Evolutionary conservation across 768 basidiomycete genomes (phyloP).

Genomic region (Suillus bovinus): DNA sequence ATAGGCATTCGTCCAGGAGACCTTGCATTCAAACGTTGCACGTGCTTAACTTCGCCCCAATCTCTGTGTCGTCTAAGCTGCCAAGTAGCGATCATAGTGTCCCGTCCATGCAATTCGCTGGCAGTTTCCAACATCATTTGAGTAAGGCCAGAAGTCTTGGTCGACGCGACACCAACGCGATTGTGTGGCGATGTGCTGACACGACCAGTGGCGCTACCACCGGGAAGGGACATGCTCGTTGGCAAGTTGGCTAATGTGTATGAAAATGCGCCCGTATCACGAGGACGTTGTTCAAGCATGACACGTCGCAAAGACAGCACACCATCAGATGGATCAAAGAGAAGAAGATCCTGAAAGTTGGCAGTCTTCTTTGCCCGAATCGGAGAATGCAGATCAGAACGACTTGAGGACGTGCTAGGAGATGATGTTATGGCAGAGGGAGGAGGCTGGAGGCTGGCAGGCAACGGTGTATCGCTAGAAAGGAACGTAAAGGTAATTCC

Average conservation of each 20-base stretch:
- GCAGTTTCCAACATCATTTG: constrained; percentile 37
- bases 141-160: constrained; percentile 34
- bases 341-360: constrained; percentile 64
- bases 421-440: constrained; percentile 26
- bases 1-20: constrained; percentile 10
- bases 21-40: constrained; percentile 8
- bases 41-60: constrained; percentile 53
- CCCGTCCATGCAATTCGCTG: constrained; percentile 38
- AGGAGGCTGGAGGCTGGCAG: constrained; percentile 42
- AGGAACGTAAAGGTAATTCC: constrained; percentile 63
- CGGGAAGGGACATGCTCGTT: constrained; percentile 60
- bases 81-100: constrained; percentile 63
- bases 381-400: constrained; percentile 29
- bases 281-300: constrained; percentile 40
- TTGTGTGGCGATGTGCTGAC: constrained; percentile 30
- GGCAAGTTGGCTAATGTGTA: constrained; percentile 35
- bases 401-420: constrained; percentile 28
- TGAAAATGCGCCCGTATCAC: constrained; percentile 21
- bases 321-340: constrained; percentile 64
- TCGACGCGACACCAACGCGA: constrained; percentile 30
- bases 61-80: constrained; percentile 50
- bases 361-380: constrained; percentile 35
- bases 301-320: constrained; percentile 58
- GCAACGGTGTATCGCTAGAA: constrained; percentile 33
- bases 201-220: constrained; percentile 45